Evolutionary conservation across 352 stramenopile species (phyloP).

Genomic region (Phytophthora ohioensis): DNA sequence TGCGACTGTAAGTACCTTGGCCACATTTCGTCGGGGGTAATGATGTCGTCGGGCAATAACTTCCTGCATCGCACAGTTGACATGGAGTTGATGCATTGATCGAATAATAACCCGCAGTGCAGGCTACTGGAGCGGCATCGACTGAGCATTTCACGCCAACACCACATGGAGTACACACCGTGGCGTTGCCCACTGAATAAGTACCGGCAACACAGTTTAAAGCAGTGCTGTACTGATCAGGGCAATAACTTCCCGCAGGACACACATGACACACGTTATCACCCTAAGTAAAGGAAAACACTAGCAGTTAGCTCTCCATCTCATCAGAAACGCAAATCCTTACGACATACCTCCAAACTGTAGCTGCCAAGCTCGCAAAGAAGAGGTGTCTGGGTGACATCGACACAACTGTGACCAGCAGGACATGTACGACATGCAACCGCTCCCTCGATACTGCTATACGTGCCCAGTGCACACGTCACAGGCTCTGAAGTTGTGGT

Average conservation of each 20-base stretch:
- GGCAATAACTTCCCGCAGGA: conserved; percentile 51
- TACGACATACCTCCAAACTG: conserved; percentile 43
- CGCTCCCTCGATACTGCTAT: conserved; percentile 30
- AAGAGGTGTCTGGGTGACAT: conserved; percentile 41
- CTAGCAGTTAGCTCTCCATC: conserved; percentile 1
- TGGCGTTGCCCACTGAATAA: conserved; percentile 56
- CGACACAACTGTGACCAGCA: conserved; percentile 65
- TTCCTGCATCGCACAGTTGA: conserved; percentile 44
- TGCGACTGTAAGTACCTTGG: conserved; percentile 50
- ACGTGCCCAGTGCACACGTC: conserved; percentile 38
- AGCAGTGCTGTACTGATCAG: conserved; percentile 26
- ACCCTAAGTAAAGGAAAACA: conserved; percentile 30
- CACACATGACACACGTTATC: conserved; percentile 50
- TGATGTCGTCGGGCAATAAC: conserved; percentile 44
- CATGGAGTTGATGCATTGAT: conserved; percentile 32
- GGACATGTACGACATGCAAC: conserved; percentile 50
- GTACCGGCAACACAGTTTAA: conserved; percentile 38
- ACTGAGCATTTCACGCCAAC: conserved; percentile 56
- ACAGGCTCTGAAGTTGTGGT: conserved; percentile 31
- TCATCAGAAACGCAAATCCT: not conserved
- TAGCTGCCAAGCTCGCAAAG: conserved; percentile 61
- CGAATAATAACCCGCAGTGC: conserved; percentile 43
- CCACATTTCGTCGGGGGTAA: conserved; percentile 39
- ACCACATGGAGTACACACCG: conserved; percentile 54
- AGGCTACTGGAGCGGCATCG: conserved; percentile 31